These are phyloP conservation scores for Russula sp. DNA, from an alignment of 768 basidiomycete species.

Conservation along the genomic window DNA sequence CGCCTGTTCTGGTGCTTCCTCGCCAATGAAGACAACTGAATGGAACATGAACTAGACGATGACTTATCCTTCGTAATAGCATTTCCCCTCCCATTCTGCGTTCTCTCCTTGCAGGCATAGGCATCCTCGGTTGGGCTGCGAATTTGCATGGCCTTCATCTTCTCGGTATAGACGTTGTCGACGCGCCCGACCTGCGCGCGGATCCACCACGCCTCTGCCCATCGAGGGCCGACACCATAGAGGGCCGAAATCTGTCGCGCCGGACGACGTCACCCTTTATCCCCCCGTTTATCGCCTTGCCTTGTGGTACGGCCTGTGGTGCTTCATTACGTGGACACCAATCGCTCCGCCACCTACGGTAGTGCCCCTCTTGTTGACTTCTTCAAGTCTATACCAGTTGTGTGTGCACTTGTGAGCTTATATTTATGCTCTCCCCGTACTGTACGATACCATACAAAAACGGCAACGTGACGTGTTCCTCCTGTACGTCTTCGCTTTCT, in stretches of 20 bases:
- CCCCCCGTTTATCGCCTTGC: conserved; percentile 63
- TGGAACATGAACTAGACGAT: conserved; percentile 33
- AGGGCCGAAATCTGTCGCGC: conserved; percentile 33
- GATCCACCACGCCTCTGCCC: conserved; percentile 10
- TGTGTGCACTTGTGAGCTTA: conserved; percentile 52
- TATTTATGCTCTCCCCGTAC: conserved; percentile 60
- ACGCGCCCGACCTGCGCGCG: conserved; percentile 55
- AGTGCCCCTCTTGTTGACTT: conserved; percentile 57
- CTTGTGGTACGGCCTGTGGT: conserved; percentile 41
- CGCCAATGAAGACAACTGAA: conserved; percentile 1
- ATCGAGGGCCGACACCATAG: conserved; percentile 20
- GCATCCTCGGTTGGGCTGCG: conserved; percentile 29
- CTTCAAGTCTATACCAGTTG: conserved; percentile 69
- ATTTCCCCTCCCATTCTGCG: conserved; percentile 69
- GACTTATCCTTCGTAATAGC: conserved; percentile 46
- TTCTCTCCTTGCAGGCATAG: conserved; percentile 36
- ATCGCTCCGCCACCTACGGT: conserved; percentile 55
- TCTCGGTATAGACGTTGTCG: conserved; percentile 66
- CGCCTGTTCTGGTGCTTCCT: neutral
- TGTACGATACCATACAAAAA: conserved; percentile 51
- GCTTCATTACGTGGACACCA: conserved; percentile 50
- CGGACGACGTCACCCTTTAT: conserved; percentile 42
- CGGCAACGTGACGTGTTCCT: conserved; percentile 66
- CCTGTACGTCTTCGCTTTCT: no score
- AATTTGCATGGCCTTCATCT: conserved; percentile 82